Evolutionary conservation across 805 yeast genomes (phyloP).

Genomic region (Suhomyces sp.): DNA sequence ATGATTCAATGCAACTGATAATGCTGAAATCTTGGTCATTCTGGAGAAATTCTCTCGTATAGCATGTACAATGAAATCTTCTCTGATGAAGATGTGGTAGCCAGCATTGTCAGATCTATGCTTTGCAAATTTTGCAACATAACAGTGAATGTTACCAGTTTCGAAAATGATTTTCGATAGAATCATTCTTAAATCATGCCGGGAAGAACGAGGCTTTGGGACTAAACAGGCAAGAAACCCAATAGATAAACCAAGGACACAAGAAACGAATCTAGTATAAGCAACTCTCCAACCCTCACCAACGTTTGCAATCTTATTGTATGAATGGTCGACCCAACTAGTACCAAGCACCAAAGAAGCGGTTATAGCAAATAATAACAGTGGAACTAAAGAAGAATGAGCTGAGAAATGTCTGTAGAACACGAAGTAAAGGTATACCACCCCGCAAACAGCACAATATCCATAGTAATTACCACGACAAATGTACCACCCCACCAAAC

Average conservation of each 20-base stretch:
- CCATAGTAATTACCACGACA: conserved; percentile 36
- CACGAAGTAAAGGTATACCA: conserved; percentile 20
- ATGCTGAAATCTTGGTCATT: conserved; percentile 19
- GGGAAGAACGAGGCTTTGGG: conserved; percentile 30
- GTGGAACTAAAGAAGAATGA: conserved; percentile 27
- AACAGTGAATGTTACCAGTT: conserved; percentile 30
- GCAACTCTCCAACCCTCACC: conserved; percentile 32
- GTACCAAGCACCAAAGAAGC: conserved; percentile 33
- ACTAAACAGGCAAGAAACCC: conserved; percentile 31
- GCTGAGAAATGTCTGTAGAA: conserved; percentile 32
- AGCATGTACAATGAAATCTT: conserved; percentile 21
- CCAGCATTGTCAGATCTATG: conserved; percentile 20
- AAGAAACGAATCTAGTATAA: conserved; percentile 25
- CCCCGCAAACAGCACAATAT: conserved; percentile 26
- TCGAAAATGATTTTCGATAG: conserved; percentile 23
- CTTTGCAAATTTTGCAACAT: conserved; percentile 26
- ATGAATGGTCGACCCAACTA: conserved; percentile 29
- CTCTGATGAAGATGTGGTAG: conserved; percentile 18
- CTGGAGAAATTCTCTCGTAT: conserved; percentile 21
- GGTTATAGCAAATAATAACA: conserved; percentile 26
- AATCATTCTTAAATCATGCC: conserved; percentile 23
- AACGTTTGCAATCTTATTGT: conserved; percentile 18
- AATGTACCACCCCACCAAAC: conserved; percentile 36
- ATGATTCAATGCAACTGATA: conserved; percentile 27
- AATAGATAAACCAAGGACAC: conserved; percentile 28